Base-by-base conservation (phyloP, 495 filamentous ascomycete species). In the Monascus purpureus region DNA sequence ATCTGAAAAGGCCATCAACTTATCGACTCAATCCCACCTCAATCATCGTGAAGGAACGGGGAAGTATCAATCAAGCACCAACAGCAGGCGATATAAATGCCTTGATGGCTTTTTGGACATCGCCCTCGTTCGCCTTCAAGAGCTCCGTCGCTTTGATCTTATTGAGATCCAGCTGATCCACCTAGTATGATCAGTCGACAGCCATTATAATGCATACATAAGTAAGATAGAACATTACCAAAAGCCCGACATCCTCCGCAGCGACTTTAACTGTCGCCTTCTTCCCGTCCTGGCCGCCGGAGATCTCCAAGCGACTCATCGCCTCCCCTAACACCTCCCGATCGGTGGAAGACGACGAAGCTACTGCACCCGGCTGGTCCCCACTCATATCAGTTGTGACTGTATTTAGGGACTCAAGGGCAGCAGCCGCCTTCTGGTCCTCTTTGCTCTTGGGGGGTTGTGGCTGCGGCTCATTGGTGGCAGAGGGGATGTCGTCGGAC, bases 371-470 rank as follows among this genome's bases (percentile, higher is more conserved):
- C 4, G 5, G 6, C 6, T 13, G n/a, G 7, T 43, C 36, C 14
- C 59, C 39, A 20, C 46, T 48, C n/a, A 61, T 59, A 5, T 70
- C 63, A 23, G 49, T 14, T 26, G 8, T 32, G 37, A 25, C 58
- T 49, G 32, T 53, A 42, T 87, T 77, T 33, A 93, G 77, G 34
- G 74, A 72, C 39, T 72, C 75, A 44, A 93, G 74, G 12, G 87
- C 86, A 16, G 82, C 83, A 35, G 84, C 84, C 13, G 87, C 82
- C 58, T 90, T 93, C 53, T 84, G 81, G 60, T 90, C 86, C 57
- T 92, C 84, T 39, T 83, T 80, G 33, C 70, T 75, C 25, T 75
- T 61, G 26, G 78, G 73, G 15, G 68, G 0, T 75, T 65, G 28
- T 68, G 43, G 39, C 82, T 77, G 15, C 70, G 51, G 39, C 80